Base-by-base conservation (phyloP, 2,329 filamentous ascomycete species). In the Magnaporthiopsis incrustans region DNA sequence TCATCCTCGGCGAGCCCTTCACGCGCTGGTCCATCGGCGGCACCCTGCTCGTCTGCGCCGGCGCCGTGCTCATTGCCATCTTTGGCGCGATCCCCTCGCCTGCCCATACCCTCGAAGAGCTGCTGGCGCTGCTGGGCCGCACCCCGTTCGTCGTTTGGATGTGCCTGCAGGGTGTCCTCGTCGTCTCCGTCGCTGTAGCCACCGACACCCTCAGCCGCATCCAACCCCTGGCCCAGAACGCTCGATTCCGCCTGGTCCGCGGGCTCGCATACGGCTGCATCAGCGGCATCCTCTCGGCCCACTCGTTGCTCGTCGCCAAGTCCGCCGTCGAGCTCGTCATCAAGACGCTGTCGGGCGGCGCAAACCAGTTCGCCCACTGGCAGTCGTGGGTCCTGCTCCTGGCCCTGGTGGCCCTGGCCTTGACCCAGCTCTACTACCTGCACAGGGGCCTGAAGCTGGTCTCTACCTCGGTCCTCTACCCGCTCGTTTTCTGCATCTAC, bases 401-500 rank as follows among this genome's bases (percentile, higher is more conserved):
- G 27, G 89, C 87, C 8, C 88, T 99, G 63, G 82, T 97, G 65
- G 81, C 83, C 4, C 82, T 98, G 66, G 94, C 95, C 5, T 83
- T 99, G 59, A 90, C 88, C 59, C 95, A 99, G 76, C 84, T 99
- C 7, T 99, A 97, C 77, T 98, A 96, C 76, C 85, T 99, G 66
- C 95, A 99, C 73, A 86, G 91, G 58, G 95, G 95, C 63, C 83
- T 99, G 67, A 97, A 97, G 77, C 83, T 99, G 63, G 92, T 96
- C 75, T 97, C 93, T 64, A 98, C 95, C 27, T 97, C 92, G 71
- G 89, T 98, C 67, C 82, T 99, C 69, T 99, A 99, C 76, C 95
- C 95, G 6, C 88, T 98, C 70, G 93, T 98, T 56, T 99, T 99
- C 77, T 99, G 95, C 82, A 87, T 98, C 68, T 99, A 98, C 82